phyloP scores from a whole-genome alignment of 192 early-diverging fungal genomes.

The Linnemannia schmuckeri region DNA sequence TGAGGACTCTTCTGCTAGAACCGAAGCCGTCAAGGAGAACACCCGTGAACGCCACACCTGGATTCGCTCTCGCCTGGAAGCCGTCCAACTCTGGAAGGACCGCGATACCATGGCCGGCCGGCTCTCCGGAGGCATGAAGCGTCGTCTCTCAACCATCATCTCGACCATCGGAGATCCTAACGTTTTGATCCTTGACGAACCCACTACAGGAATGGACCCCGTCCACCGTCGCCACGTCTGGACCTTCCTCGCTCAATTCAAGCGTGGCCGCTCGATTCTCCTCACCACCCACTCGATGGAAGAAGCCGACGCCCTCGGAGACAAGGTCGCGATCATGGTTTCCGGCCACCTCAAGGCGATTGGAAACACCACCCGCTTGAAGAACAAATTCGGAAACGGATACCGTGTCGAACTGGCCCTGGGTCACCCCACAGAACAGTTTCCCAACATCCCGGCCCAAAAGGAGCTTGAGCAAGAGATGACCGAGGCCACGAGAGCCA shows the following conservation, averaged over 20 bases:
- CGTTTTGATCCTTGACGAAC: conserved; percentile 74
- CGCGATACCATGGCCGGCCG: conserved; percentile 70
- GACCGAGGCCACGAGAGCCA: conserved; percentile 12
- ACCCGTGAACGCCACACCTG: conserved; percentile 24
- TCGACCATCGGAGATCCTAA: conserved; percentile 80
- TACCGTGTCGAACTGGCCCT: conserved; percentile 78
- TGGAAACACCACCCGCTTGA: conserved; percentile 72
- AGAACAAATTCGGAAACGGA: conserved; percentile 80
- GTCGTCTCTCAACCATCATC: conserved; percentile 77
- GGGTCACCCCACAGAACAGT: conserved; percentile 43
- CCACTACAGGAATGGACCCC: conserved; percentile 79
- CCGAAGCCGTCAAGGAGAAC: conserved; percentile 70
- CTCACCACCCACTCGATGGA: conserved; percentile 84
- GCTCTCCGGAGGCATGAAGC: conserved; percentile 84
- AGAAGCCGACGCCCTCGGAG: conserved; percentile 73
- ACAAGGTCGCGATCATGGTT: conserved; percentile 76
- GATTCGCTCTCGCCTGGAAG: conserved; percentile 66
- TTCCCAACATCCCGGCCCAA: conserved; percentile 34
- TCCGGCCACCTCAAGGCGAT: conserved; percentile 72
- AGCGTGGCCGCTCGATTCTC: conserved; percentile 76
- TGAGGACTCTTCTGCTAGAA: conserved; percentile 18
- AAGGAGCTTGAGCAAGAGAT: conserved; percentile 61
- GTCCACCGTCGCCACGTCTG: conserved; percentile 86
- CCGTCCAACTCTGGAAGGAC: conserved; percentile 78
- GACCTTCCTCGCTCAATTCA: conserved; percentile 83